Percentiles rank a stretch among this genome's conserved stretches.
Conservation (phyloP, 1,139 yeast genomes). For the Scheffersomyces insectosa region DNA sequence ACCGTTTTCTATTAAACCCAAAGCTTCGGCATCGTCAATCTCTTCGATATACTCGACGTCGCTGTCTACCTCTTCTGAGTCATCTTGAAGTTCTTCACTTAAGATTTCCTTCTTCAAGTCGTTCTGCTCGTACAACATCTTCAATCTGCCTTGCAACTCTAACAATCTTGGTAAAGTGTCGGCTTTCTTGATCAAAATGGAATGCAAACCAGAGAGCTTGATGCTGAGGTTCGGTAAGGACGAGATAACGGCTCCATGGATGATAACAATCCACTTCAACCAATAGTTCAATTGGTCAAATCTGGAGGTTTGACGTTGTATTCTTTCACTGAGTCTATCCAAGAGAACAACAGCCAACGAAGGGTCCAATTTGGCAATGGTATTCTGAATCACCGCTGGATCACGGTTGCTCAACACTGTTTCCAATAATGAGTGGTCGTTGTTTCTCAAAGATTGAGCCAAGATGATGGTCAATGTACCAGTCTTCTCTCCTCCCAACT, state of each 20-base stretch:
- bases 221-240: slow-evolving; percentile 68
- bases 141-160: slow-evolving; percentile 80
- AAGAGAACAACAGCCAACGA: slow-evolving; percentile 70
- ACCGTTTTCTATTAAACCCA: slow-evolving; percentile 24
- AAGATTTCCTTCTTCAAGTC: slow-evolving; percentile 62
- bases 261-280: slow-evolving; percentile 91
- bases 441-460: slow-evolving; percentile 70
- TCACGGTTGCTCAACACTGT: slow-evolving; percentile 78
- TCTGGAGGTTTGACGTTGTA: slow-evolving; percentile 62
- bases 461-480: slow-evolving; percentile 68
- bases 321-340: slow-evolving; percentile 82
- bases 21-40: slow-evolving; percentile 35
- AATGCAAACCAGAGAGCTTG: slow-evolving; percentile 73
- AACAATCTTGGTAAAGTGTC: slow-evolving; percentile 74
- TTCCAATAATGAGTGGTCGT: slow-evolving; percentile 73
- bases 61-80: slow-evolving; percentile 30
- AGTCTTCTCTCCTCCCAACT: slow-evolving; percentile 43
- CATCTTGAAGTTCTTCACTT: slow-evolving; percentile 17
- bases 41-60: slow-evolving; percentile 46
- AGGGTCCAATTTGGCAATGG: slow-evolving; percentile 71
- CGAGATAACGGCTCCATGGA: slow-evolving; percentile 80
- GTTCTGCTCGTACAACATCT: slow-evolving; percentile 68
- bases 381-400: slow-evolving; percentile 68
- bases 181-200: slow-evolving; percentile 74
- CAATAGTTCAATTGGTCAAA: slow-evolving; percentile 80